Evolutionary conservation across 306 rosid species (phyloP), one percentile per base, ranked within the genome.

Genomic region (Boehmeria nivea): DNA sequence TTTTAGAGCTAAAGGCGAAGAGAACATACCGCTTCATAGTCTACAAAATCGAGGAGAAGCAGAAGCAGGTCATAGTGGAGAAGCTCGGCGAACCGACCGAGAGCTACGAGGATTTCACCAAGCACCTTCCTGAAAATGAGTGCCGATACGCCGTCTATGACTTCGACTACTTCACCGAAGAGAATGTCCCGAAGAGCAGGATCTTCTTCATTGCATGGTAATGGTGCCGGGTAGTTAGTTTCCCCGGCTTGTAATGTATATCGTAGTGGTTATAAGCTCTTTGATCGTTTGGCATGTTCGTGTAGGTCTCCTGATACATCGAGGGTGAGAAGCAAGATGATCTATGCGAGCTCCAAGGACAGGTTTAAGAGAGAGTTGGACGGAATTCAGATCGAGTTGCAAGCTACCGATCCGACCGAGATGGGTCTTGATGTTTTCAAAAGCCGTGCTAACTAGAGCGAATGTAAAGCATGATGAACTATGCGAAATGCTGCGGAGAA

Each of bases 81-180:
- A 73, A 74, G 68, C 64, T 63, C 34, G 83, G 83, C 10, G 64
- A 78, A 21, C 77, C 83, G 16, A 21, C 66, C 45, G 44, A 66
- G 34, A 70, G 74, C 59, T 78, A 78, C 1, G 83, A 78, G 55
- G 75, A 58, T 43, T 74, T 78, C 48, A 18, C 74, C 22, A 74
- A 74, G 27, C 47, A 70, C 69, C 83, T 78, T 22, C 83, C 83
- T 34, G 69, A 69, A 0, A 47, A 78, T 28, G 83, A 78, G 54
- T 78, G 80, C 63, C 80, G 83, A 50, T 78, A 78, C 0, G 83
- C 83, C 25, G 69, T 78, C n/a, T 78, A 73, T 54, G 83, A 78
- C 54, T 78, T 52, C 7, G 83, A 78, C 60, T 78, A 56, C 28
- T 49, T 78, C 53, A 74, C 83, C 3, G 77, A 58, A 40, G 83